phyloP scores from a whole-genome alignment of 169 alveolate species.

The Miamiensis avidus region DNA sequence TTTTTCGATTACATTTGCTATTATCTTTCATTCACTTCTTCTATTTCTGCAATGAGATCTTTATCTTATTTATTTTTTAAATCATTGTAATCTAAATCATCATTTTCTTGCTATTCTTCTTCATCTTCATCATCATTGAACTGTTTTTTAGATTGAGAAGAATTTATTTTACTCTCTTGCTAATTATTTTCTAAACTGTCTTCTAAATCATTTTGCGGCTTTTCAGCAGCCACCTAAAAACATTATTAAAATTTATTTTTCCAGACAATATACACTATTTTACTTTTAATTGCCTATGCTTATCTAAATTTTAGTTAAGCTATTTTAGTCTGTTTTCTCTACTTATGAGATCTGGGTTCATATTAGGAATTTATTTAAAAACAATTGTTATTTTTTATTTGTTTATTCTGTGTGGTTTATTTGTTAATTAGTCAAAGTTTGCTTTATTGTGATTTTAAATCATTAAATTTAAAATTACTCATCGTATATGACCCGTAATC shows the following conservation, averaged over 20 bases:
- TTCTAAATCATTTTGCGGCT: not conserved
- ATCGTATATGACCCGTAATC: too few species aligned
- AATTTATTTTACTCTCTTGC: too few species aligned
- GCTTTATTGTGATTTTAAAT: too few species aligned
- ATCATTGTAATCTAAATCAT: not conserved
- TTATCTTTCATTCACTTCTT: conserved; percentile 18
- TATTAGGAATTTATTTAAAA: too few species aligned
- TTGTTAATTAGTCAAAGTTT: too few species aligned
- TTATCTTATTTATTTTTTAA: not conserved
- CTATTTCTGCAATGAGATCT: conserved; percentile 14
- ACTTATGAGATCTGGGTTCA: not conserved
- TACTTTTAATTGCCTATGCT: not conserved
- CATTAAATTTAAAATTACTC: too few species aligned
- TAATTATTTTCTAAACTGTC: not conserved
- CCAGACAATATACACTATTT: too few species aligned
- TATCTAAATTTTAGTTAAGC: not conserved
- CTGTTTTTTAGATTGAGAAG: too few species aligned
- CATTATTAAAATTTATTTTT: too few species aligned
- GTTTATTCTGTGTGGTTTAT: too few species aligned
- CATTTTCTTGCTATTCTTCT: not conserved
- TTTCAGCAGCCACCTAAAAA: too few species aligned
- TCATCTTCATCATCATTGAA: not conserved
- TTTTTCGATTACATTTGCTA: not conserved
- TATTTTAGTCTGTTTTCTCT: not conserved
- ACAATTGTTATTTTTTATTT: too few species aligned